A percentile compares a stretch with the other conserved stretches of the same genome.
Conservation (phyloP, 495 filamentous ascomycete genomes). For the Pyrenopolyporus hunteri region DNA sequence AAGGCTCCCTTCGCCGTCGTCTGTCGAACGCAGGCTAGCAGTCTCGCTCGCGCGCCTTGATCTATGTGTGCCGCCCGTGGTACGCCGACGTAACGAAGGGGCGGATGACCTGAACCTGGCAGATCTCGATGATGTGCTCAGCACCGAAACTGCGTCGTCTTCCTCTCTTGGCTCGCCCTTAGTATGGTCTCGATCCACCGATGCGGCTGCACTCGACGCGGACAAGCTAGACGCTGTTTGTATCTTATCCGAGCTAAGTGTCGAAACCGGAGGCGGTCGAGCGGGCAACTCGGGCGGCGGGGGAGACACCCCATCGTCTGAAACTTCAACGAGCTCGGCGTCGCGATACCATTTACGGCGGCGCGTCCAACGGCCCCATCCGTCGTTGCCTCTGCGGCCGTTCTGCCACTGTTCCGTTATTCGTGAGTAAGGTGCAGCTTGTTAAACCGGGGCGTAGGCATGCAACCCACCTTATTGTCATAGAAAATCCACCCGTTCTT, state of each 20-base stretch:
- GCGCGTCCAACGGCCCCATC: constrained; percentile 94
- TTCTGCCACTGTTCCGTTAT: constrained; percentile 84
- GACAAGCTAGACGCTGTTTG: constrained; percentile 4
- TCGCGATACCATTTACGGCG: constrained; percentile 95
- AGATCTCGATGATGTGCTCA: constrained; percentile 42
- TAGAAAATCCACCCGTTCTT: constrained; percentile 93
- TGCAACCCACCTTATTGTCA: constrained; percentile 82
- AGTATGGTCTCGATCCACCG: constrained; percentile 3
- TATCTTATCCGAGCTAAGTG: constrained; percentile 17
- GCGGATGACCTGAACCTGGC: constrained; percentile 30
- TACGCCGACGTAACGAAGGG: constrained; percentile 36
- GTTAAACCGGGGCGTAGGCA: background rate
- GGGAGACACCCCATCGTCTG: constrained; percentile 43
- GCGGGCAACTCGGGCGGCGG: constrained; percentile 30
- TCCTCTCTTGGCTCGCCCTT: constrained; percentile 27
- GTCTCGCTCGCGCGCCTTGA: constrained; percentile 45
- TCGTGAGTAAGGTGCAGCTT: constrained; percentile 15
- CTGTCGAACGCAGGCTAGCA: constrained; percentile 41
- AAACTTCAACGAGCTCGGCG: constrained; percentile 87
- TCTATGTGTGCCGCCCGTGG: constrained; percentile 36
- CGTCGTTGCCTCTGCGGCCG: constrained; percentile 83
- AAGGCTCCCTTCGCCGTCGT: constrained; percentile 46
- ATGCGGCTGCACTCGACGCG: constrained; percentile 19
- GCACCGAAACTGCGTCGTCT: constrained; percentile 41
- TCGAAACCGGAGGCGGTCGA: constrained; percentile 17